Evolutionary conservation across 2,329 filamentous ascomycete genomes (phyloP).

Genomic region (Fusarium avenaceum): DNA sequence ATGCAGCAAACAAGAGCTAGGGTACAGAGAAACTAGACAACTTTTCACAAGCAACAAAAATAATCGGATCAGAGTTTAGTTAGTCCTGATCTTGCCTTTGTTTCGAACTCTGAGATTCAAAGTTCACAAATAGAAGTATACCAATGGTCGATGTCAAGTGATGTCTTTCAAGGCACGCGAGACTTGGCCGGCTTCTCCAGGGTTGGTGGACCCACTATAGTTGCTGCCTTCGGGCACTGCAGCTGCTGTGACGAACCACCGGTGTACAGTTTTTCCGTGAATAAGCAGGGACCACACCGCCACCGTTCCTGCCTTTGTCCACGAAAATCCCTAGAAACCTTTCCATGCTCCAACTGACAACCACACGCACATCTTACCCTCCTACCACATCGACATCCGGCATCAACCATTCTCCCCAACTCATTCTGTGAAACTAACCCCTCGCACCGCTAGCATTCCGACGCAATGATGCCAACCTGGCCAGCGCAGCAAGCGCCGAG

Average conservation of each 20-base stretch:
- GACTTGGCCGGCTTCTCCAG: slow-evolving; percentile 30
- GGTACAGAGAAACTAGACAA: background rate
- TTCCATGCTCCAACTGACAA: slow-evolving; percentile 16
- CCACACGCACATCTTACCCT: slow-evolving; percentile 25
- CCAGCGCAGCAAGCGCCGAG: slow-evolving; percentile 58
- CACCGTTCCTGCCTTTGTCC: slow-evolving; percentile 37
- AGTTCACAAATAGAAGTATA: slow-evolving; percentile 9
- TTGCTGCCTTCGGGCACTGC: slow-evolving; percentile 25
- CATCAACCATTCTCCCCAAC: slow-evolving; percentile 33
- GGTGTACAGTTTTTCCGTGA: slow-evolving; percentile 34
- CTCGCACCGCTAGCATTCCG: slow-evolving; percentile 36
- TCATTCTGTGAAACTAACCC: slow-evolving; percentile 47
- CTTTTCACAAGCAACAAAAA: background rate
- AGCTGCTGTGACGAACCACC: background rate
- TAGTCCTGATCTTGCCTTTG: slow-evolving; percentile 2
- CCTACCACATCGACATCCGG: slow-evolving; percentile 18
- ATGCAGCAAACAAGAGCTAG: slow-evolving; percentile 27
- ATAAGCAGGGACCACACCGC: slow-evolving; percentile 50
- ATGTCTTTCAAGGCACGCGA: slow-evolving; percentile 28
- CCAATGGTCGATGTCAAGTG: slow-evolving; percentile 19
- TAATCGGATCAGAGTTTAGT: background rate
- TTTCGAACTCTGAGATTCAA: slow-evolving; percentile 2
- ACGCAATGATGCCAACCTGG: slow-evolving; percentile 56
- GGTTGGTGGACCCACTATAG: slow-evolving; percentile 36
- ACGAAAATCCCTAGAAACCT: slow-evolving; percentile 41